These are phyloP conservation scores for Iberis pinnata DNA, from an alignment of 345 rosid genomes.

Conservation along the genomic window DNA sequence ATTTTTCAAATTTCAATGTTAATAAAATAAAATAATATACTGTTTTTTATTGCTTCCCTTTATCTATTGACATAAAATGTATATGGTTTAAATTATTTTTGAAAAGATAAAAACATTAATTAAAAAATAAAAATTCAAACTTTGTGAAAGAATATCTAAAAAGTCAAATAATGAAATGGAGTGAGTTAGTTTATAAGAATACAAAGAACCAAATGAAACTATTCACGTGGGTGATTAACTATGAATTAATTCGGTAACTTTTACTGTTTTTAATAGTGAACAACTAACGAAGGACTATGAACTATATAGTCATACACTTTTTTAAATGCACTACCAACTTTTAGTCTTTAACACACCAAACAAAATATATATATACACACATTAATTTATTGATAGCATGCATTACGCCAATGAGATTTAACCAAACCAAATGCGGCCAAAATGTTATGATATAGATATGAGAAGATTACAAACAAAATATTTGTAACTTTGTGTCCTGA, in stretches of 20 bases:
- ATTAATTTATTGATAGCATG: constrained; percentile 13
- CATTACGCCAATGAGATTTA: neutral
- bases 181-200: constrained; percentile 8
- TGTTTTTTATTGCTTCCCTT: too few relatives aligned
- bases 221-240: constrained; percentile 27
- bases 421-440: too few relatives aligned
- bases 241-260: constrained; percentile 27
- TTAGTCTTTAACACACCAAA: constrained; percentile 14
- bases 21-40: too few relatives aligned
- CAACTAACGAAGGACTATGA: constrained; percentile 29
- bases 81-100: too few relatives aligned
- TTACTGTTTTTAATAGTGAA: constrained; percentile 29
- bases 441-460: neutral
- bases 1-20: too few relatives aligned
- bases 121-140: too few relatives aligned
- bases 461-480: neutral
- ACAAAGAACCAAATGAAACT: constrained; percentile 9
- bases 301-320: constrained; percentile 15
- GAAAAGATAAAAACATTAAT: too few relatives aligned
- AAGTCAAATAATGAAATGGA: too few relatives aligned
- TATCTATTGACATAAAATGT: too few relatives aligned
- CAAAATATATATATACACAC: constrained; percentile 3
- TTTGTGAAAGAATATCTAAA: too few relatives aligned
- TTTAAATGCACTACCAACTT: constrained; percentile 16
- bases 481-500: neutral